Evolutionary conservation across 345 rosid species (phyloP).

Genomic region (Dipteronia dyeriana): DNA sequence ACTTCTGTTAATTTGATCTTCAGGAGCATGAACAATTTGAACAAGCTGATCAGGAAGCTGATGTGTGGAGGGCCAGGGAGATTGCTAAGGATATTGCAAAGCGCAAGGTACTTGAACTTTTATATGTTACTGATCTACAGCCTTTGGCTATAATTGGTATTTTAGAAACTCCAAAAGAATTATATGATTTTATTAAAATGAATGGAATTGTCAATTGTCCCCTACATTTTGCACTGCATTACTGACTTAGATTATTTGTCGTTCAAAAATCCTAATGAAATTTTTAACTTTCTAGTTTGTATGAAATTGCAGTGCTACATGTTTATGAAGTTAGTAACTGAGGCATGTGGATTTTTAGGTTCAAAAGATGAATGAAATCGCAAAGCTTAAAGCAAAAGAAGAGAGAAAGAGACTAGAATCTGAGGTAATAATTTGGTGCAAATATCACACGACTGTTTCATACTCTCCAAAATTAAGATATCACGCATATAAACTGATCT

Average conservation of each 20-base stretch:
- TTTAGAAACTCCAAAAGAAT: background rate
- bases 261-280: background rate
- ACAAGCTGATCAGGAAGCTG: constrained; percentile 74
- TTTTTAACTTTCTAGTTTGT: constrained; percentile 1
- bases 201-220: background rate
- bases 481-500: background rate
- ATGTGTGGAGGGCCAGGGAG: constrained; percentile 92
- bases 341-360: constrained; percentile 47
- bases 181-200: constrained; percentile 3
- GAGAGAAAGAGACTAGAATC: constrained; percentile 78
- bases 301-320: constrained; percentile 9
- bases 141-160: background rate
- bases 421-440: constrained; percentile 57
- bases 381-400: constrained; percentile 81
- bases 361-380: constrained; percentile 89
- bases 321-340: constrained; percentile 19
- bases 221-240: background rate
- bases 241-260: background rate
- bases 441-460: background rate
- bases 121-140: background rate
- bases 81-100: constrained; percentile 82
- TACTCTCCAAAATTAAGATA: background rate
- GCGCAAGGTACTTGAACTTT: constrained; percentile 50
- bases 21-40: constrained; percentile 70
- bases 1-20: constrained; percentile 22